Evolutionary conservation across 78 protist species (phyloP).

Genomic region (Dictyostelium citrinum): DNA sequence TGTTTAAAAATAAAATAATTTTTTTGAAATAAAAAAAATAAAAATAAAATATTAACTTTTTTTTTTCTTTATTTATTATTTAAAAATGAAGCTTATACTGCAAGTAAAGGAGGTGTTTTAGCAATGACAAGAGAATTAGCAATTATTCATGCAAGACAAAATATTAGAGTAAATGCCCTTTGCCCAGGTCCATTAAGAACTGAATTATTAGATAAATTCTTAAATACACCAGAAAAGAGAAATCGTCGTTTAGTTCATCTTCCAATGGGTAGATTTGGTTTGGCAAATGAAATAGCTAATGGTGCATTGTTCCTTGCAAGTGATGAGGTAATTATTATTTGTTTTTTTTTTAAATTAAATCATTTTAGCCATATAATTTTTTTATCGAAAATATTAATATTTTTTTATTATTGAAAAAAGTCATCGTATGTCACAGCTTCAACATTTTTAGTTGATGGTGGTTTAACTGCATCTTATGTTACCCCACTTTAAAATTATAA

Average conservation of each 20-base stretch:
- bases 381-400: not conserved
- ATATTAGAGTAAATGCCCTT: conserved; percentile 86
- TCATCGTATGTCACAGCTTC: conserved; percentile 85
- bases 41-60: not conserved
- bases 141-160: conserved; percentile 84
- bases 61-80: no score
- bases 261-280: conserved; percentile 91
- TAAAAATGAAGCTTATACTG: conserved; percentile 73
- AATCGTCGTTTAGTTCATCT: conserved; percentile 88
- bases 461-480: conserved; percentile 86
- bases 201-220: conserved; percentile 68
- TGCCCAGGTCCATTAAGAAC: conserved; percentile 92
- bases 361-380: not conserved
- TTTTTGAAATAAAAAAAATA: no score
- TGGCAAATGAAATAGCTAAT: conserved; percentile 86
- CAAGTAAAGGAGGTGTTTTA: conserved; percentile 90
- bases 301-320: conserved; percentile 87
- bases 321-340: conserved; percentile 66
- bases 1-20: not conserved
- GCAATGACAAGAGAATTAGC: conserved; percentile 89
- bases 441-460: conserved; percentile 87
- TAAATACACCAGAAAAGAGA: conserved; percentile 87
- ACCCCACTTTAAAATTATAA: conserved; percentile 58
- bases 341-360: not conserved
- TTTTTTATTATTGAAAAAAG: no score